These are phyloP conservation scores for Rhizopogon salebrosus DNA, from an alignment of 768 basidiomycete species.

Conservation along the genomic window DNA sequence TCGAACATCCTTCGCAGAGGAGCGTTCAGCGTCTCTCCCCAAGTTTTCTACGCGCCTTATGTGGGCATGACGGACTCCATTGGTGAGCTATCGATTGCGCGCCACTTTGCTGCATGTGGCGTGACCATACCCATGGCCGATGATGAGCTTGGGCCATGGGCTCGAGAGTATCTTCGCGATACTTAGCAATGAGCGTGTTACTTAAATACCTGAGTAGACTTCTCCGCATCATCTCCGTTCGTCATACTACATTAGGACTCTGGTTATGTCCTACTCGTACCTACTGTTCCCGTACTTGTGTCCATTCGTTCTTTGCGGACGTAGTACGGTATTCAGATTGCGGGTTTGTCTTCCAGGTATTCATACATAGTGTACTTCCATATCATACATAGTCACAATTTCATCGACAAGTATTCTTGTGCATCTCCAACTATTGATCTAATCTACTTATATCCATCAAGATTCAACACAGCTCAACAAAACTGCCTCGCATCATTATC, in stretches of 20 bases:
- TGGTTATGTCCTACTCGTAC: slow-evolving; percentile 18
- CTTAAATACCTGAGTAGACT: not conserved
- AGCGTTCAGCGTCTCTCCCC: slow-evolving; percentile 29
- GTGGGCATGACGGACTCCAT: slow-evolving; percentile 23
- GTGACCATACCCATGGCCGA: slow-evolving; percentile 31
- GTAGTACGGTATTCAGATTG: slow-evolving; percentile 15
- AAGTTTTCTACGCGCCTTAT: slow-evolving; percentile 27
- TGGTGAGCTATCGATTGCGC: slow-evolving; percentile 29
- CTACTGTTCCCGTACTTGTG: slow-evolving; percentile 6
- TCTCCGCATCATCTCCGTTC: not conserved
- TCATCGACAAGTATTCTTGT: not conserved
- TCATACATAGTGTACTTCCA: slow-evolving; percentile 2
- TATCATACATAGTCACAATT: not conserved
- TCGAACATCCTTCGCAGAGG: slow-evolving; percentile 30
- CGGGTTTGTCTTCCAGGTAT: not conserved
- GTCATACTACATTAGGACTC: slow-evolving; percentile 12
- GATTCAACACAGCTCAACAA: no score
- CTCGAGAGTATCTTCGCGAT: slow-evolving; percentile 29
- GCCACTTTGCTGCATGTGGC: slow-evolving; percentile 39
- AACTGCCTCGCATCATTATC: no score
- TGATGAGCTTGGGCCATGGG: slow-evolving; percentile 35
- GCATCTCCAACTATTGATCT: not conserved
- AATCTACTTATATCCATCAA: not conserved
- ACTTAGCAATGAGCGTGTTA: slow-evolving; percentile 8
- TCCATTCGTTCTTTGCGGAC: slow-evolving; percentile 9